A percentile compares a stretch with the other conserved stretches of the same genome.
Conservation (phyloP, 257 asterid species). For the Solanum tacnaense region DNA sequence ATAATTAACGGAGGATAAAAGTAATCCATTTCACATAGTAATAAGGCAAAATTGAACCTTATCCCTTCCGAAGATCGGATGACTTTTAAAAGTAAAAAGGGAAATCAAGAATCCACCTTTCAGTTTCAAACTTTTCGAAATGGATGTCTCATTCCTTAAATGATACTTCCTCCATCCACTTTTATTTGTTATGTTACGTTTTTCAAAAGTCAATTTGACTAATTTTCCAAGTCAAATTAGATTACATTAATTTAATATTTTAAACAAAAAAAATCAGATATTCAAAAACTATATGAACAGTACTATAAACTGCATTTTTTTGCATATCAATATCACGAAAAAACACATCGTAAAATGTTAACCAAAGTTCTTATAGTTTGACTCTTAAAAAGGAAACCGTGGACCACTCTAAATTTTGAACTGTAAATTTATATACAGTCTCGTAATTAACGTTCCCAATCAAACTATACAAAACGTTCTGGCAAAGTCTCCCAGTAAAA, state of each 20-base stretch:
- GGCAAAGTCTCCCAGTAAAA: neutral
- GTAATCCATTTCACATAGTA: neutral
- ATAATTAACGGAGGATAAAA: neutral
- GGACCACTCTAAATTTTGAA: neutral
- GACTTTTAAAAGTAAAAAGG: neutral
- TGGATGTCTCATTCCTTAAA: neutral
- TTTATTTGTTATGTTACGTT: no score
- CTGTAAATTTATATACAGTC: no score
- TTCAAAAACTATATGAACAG: no score
- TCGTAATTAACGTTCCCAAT: neutral
- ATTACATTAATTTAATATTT: no score
- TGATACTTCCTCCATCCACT: neutral
- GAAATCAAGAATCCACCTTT: neutral
- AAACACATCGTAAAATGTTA: no score
- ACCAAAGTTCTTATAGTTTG: no score
- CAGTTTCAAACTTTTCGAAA: neutral
- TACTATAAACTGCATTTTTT: no score
- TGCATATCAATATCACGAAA: no score
- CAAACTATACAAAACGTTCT: neutral
- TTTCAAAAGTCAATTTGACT: no score
- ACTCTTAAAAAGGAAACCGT: no score
- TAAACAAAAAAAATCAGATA: no score
- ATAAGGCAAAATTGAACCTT: neutral
- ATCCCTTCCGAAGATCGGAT: neutral
- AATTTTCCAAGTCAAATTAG: no score